Evolutionary conservation across 352 stramenopile species (phyloP), one percentile per base, ranked within the genome.

Genomic region (Phytophthora cactorum): DNA sequence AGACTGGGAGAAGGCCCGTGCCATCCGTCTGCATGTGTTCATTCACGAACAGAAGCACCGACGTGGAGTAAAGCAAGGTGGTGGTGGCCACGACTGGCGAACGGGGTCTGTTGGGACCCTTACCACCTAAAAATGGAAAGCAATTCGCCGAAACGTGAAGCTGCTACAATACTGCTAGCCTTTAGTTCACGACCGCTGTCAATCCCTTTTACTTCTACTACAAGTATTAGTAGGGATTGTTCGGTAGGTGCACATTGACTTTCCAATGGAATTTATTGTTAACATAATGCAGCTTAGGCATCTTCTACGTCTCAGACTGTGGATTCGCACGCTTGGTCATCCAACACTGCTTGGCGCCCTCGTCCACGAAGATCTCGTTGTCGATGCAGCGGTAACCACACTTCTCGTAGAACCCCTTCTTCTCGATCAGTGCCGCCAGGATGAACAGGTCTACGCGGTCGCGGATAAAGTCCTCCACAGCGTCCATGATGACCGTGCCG

Each of bases 1-100:
- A 29, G 68, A 86, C 52, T 63, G 75, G 29, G 66, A 72, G 9
- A 75, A 78, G 46, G 77, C 71, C 68, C 75, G 65, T 39, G 67
- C 45, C 38, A 69, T 89, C n/a, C 75, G 78, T 36, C 62, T 67
- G 47, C 38, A 75, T 41, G 77, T 89, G 38, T 89, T 89, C 50
- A 70, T 89, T 55, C 57, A 73, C 22, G 78, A 89, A 45, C 70
- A 85, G 46, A 67, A 76, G n/a, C n/a, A n/a, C n/a, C n/a, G n/a
- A n/a, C n/a, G n/a, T n/a, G n/a, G n/a, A n/a, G n/a, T n/a, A n/a
- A n/a, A n/a, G n/a, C n/a, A n/a, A n/a, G n/a, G n/a, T n/a, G n/a
- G n/a, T n/a, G n/a, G n/a, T n/a, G n/a, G n/a, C n/a, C n/a, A n/a
- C n/a, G n/a, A n/a, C n/a, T n/a, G n/a, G n/a, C n/a, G n/a, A n/a